A percentile compares a stretch with the other conserved stretches of the same genome.
These are phyloP conservation scores for Candida saitoana DNA, from an alignment of 805 yeast genomes.

Conservation along the genomic window DNA sequence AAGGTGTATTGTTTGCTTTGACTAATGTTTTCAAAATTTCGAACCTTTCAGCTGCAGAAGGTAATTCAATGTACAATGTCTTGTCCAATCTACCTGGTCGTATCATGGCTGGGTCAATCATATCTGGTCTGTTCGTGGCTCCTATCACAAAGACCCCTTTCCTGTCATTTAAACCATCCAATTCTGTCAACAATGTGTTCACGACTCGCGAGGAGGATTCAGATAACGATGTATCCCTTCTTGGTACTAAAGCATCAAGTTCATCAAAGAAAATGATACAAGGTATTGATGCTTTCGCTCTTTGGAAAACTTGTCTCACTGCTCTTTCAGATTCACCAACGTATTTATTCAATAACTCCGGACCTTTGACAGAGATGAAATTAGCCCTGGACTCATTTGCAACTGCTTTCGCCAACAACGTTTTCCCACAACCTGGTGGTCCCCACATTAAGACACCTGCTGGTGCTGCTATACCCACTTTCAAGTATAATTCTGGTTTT, in stretches of 20 bases:
- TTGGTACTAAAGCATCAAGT: conserved; percentile 91
- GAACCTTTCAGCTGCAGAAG: conserved; percentile 68
- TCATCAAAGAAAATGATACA: conserved; percentile 96
- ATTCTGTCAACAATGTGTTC: conserved; percentile 86
- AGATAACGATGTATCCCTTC: conserved; percentile 81
- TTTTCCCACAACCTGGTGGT: conserved; percentile 99
- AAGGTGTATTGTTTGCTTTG: conserved; percentile 69
- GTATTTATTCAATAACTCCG: conserved; percentile 88
- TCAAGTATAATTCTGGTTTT: conserved; percentile 82
- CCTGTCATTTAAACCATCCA: conserved; percentile 91
- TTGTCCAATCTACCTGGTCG: conserved; percentile 96
- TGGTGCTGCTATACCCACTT: conserved; percentile 94
- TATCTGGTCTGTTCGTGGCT: conserved; percentile 96
- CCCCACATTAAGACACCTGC: conserved; percentile 98
- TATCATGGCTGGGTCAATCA: conserved; percentile 97
- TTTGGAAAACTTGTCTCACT: conserved; percentile 84
- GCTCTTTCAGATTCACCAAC: conserved; percentile 97
- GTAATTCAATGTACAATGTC: conserved; percentile 86
- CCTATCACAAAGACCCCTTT: conserved; percentile 92
- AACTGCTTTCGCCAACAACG: conserved; percentile 95
- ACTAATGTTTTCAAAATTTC: conserved; percentile 81
- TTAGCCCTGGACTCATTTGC: conserved; percentile 99
- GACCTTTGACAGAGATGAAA: conserved; percentile 96
- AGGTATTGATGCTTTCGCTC: conserved; percentile 91
- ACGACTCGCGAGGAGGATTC: conserved; percentile 93